Evolutionary conservation across 305 asterid species (phyloP), one percentile per base, ranked within the genome.

Genomic region (Plantago coronopus): DNA sequence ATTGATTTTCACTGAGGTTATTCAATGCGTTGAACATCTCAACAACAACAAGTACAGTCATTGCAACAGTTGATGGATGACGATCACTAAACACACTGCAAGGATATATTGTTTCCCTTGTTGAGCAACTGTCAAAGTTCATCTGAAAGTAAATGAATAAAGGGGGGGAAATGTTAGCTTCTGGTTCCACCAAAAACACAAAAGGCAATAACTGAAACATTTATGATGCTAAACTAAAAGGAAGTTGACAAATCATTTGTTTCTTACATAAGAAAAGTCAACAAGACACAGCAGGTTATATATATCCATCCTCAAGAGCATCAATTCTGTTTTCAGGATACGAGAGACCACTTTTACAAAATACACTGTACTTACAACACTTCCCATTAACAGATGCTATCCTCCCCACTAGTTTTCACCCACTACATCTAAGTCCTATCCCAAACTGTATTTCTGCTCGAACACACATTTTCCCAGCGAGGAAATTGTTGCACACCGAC

Each of bases 11-110:
- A 74, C 97, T 93, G 67, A 93, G 97, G 77, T 89, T 93, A 83
- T 93, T 93, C 81, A 93, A 71, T 54, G 97, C 97, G 23, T 93
- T 93, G 88, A 93, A 91, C 98, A 91, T 91, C 88, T 87, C 97
- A 58, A 93, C 99, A 10, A 87, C 96, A 65, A 89, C 97, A 59
- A 89, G 97, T 68, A 93, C 99, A 17, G 97, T 93, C 97, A 93
- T 93, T 59, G 99, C 63, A 72, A 93, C 91, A 61, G 99, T 93
- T 65, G 99, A 93, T 38, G 99, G 95, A 81, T 83, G 97, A 57
- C 83, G 93, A 78, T 93, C 95, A 65, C 79, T 80, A 66, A 89
- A 93, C 62, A 93, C 82, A 31, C 76, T 70, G 80, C 99, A 93
- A 4, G 95, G 75, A 69, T 89, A 93, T 59, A 42, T 72, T 56